Evolutionary conservation across 176 grass and related monocot species (phyloP).

Genomic region (barley (Hordeum vulgare)): DNA sequence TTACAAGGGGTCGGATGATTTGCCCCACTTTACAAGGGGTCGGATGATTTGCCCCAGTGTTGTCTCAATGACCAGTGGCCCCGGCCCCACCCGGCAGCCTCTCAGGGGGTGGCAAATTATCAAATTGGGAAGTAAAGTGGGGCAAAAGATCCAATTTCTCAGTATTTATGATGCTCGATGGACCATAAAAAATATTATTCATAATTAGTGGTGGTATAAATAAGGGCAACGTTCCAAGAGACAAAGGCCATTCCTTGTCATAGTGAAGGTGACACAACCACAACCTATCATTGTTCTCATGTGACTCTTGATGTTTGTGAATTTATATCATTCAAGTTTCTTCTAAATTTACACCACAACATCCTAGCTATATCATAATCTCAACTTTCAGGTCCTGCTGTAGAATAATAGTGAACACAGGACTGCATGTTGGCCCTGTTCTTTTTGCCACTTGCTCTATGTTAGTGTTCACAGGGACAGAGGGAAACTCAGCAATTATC

Average conservation of each 20-base stretch:
- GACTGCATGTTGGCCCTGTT: not conserved
- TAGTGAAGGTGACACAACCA: not conserved
- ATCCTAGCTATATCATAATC: not conserved
- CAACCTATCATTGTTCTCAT: not conserved
- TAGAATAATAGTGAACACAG: not conserved
- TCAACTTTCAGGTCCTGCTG: not conserved
- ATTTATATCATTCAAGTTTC: not conserved
- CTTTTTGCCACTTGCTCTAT: not conserved
- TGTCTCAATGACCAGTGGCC: too few relatives aligned
- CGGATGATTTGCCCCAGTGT: too few relatives aligned
- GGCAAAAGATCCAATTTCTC: too few relatives aligned
- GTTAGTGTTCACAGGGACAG: not conserved
- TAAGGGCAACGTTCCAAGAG: not conserved
- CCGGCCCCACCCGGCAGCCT: too few relatives aligned
- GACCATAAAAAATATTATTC: not conserved
- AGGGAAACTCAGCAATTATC: not conserved
- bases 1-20: too few relatives aligned
- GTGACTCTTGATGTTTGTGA: not conserved
- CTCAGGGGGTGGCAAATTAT: too few relatives aligned
- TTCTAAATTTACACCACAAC: not conserved
- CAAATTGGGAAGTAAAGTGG: too few relatives aligned
- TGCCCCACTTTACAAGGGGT: too few relatives aligned
- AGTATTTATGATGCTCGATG: not conserved
- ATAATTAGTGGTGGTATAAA: not conserved
- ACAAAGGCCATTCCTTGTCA: not conserved